phyloP scores from a whole-genome alignment of 148 eudicot species.

The Rheum nobile region DNA sequence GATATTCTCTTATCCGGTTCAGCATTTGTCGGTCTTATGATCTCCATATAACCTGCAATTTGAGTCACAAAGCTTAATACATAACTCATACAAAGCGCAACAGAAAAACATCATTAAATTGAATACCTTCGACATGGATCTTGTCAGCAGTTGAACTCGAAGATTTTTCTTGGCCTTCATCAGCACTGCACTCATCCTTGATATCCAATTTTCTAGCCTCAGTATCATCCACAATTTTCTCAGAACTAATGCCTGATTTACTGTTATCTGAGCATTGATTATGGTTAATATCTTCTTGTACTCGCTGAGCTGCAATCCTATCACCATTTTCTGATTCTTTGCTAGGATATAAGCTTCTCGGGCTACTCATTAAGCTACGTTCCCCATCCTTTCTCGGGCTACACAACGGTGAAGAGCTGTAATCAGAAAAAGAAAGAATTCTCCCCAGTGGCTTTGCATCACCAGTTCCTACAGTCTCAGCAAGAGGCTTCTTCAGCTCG shows the following conservation, averaged over 20 bases:
- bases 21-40: constrained; percentile 21
- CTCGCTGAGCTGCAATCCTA: constrained; percentile 12
- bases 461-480: too few species aligned
- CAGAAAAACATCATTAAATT: neutral
- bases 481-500: too few species aligned
- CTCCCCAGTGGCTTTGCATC: too few species aligned
- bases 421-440: constrained; percentile 53
- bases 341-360: neutral
- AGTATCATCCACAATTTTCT: constrained; percentile 17
- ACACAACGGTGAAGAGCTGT: constrained; percentile 39
- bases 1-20: constrained; percentile 18
- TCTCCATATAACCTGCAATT: constrained; percentile 24
- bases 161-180: neutral
- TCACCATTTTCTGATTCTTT: constrained; percentile 10
- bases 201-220: neutral
- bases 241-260: constrained; percentile 14
- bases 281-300: constrained; percentile 12
- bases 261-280: constrained; percentile 5
- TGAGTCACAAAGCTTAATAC: neutral
- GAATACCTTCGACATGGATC: neutral
- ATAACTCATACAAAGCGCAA: neutral
- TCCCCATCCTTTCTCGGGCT: constrained; percentile 53
- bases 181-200: neutral
- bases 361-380: constrained; percentile 16
- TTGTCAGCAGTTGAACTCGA: neutral